Evolutionary conservation across 73 alveolate species (phyloP), one percentile per base, ranked within the genome.

Genomic region (Tetrahymena thermophila): DNA sequence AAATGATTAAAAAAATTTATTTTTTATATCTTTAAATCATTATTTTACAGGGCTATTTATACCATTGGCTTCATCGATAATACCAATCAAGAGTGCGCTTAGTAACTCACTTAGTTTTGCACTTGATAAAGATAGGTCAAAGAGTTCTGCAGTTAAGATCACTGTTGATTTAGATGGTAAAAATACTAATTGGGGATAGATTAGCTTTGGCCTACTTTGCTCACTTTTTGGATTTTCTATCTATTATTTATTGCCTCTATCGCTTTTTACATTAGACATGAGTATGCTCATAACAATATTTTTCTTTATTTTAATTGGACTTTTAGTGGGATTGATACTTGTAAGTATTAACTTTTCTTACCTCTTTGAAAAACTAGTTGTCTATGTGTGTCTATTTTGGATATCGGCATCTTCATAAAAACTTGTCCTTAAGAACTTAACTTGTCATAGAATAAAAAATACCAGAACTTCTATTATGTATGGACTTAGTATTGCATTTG

Each of bases 171-270:
- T 85, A 21, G 85, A 38, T 19, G 96, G 96, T 19, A 95, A 85
- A 14, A 43, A 42, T 19, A 58, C 44, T 25, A 95, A 95, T 34
- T 93, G 96, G 96, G 96, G 96, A 3, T 38, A 55, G 35, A 94
- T 93, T 16, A 85, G 94, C 35, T 99, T 98, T 94, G 99, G 99
- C 10, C 84, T 97, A 10, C 93, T 99, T 25, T 96, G 99, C 38
- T 98, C 98, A 34, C 94, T 99, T 43, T 98, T 98, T 96, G 99
- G 99, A 4, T 97, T 99, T 35, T 96, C 99, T n/a, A 98, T 99
- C 93, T 99, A 98, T 95, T 99, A 98, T 96, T 98, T 98, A 95
- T 96, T 99, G 55, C 99, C 99, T 25, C 93, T 98, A 83, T 96
- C 99, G 5, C 93, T 99, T 95, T 95, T 99, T 10, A 97, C 99